phyloP scores from a whole-genome alignment of 306 rosid species.

The Morella rubra region DNA sequence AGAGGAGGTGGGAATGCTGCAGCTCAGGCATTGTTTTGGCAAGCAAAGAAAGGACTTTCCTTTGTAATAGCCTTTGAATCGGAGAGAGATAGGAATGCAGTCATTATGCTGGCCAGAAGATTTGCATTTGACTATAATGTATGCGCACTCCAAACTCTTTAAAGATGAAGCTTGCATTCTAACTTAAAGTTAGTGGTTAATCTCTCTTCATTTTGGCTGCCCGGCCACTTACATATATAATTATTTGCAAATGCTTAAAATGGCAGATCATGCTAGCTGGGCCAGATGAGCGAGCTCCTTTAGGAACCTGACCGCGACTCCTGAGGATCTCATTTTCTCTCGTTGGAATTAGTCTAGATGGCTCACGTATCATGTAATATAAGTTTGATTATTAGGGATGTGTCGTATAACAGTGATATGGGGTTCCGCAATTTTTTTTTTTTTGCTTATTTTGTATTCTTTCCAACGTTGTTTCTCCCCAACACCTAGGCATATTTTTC shows the following conservation, averaged over 20 bases:
- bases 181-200: neutral
- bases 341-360: conserved; percentile 55
- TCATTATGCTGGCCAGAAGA: conserved; percentile 88
- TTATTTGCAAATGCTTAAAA: no score
- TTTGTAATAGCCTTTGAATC: conserved; percentile 79
- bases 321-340: conserved; percentile 15
- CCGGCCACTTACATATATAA: no score
- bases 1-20: conserved; percentile 94
- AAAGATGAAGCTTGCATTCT: neutral
- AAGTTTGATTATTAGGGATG: conserved; percentile 45
- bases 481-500: conserved; percentile 44
- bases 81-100: conserved; percentile 83
- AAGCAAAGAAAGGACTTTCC: conserved; percentile 71
- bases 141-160: conserved; percentile 33
- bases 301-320: conserved; percentile 49
- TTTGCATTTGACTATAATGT: conserved; percentile 91
- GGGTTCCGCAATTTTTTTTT: conserved; percentile 24
- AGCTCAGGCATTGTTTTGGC: conserved; percentile 86
- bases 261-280: conserved; percentile 82
- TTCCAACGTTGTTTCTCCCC: neutral
- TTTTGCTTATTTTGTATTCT: neutral
- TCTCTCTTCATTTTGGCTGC: neutral
- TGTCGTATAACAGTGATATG: conserved; percentile 29
- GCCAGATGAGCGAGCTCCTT: conserved; percentile 70
- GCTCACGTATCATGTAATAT: conserved; percentile 35